Evolutionary conservation across 257 asterid species (phyloP).

Genomic region (Scutellaria barbata): DNA sequence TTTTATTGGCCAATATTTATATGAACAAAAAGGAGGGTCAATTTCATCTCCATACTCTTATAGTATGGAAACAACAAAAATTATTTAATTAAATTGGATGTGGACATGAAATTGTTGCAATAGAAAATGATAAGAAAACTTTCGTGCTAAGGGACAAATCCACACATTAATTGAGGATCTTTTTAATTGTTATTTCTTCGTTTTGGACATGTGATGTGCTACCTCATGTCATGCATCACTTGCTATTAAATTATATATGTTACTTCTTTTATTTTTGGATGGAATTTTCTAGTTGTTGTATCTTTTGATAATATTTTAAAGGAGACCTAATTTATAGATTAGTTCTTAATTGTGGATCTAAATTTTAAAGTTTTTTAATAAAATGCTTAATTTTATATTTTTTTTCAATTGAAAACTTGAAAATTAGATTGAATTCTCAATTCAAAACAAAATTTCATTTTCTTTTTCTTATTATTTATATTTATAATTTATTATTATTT

Average conservation of each 20-base stretch:
- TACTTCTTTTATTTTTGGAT: neutral
- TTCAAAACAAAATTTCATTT: no score
- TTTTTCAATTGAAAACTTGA: no score
- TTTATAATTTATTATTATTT: no score
- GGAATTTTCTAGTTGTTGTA: no score
- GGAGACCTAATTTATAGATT: no score
- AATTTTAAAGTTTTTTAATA: no score
- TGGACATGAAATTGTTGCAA: conserved; percentile 12
- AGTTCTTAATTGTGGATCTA: no score
- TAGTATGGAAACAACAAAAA: neutral
- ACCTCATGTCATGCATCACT: conserved; percentile 31
- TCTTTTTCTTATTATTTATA: no score
- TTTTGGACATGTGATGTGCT: conserved; percentile 27
- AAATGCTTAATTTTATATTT: no score
- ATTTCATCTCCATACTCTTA: neutral
- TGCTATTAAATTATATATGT: neutral
- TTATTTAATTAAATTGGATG: conserved; percentile 24
- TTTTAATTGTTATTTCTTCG: neutral
- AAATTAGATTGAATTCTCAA: no score
- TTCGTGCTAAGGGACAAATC: conserved; percentile 30
- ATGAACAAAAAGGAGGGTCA: neutral
- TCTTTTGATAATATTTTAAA: no score
- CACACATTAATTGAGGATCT: neutral
- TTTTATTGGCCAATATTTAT: conserved; percentile 1
- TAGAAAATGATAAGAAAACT: conserved; percentile 12